Evolutionary conservation across 257 asterid genomes (phyloP), one percentile per base, ranked within the genome.

Genomic region (Leptodermis oblonga): DNA sequence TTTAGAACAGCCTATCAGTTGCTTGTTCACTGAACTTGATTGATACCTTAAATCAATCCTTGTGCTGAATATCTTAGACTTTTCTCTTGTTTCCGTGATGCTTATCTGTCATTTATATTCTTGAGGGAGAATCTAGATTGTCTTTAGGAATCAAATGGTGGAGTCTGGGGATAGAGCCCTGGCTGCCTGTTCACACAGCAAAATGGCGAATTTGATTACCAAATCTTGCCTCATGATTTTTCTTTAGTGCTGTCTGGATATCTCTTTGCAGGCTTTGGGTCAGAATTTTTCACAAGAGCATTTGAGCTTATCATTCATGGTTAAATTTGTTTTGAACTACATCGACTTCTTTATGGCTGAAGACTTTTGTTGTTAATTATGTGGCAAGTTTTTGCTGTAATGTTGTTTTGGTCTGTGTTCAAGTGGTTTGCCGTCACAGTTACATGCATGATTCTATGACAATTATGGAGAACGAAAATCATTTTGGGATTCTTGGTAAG

Each of bases 91-190:
- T 61, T 34, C 30, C 20, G 20, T 34, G 18, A 62, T 62, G 31
- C 33, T n/a, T 62, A 36, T 62, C 49, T 67, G 28, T 67, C 17
- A 5, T 42, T 26, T 17, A 23, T 11, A 5, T 26, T 34, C 15
- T 15, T 17, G 7, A 62, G 39, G 22, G 13, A 28, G 70, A 33
- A 25, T 31, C 43, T 12, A 52, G 31, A 31, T 49, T 31, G 15
- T 67, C 55, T 48, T 23, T 67, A 11, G 71, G 33, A 31, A n/a
- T 31, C 14, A 48, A 31, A 30, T 45, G 70, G 25, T 65, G 70
- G 70, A 67, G 13, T 11, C 46, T 18, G 20, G 34, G 7, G 5
- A 22, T 33, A 22, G 49, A 62, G 20, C 9, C 51, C 61, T n/a
- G 31, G 0, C n/a, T 48, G 31, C 8, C 33, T 34, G 31, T 48